Base-by-base conservation (phyloP, 352 stramenopile species). In the Albugo laibachii region DNA sequence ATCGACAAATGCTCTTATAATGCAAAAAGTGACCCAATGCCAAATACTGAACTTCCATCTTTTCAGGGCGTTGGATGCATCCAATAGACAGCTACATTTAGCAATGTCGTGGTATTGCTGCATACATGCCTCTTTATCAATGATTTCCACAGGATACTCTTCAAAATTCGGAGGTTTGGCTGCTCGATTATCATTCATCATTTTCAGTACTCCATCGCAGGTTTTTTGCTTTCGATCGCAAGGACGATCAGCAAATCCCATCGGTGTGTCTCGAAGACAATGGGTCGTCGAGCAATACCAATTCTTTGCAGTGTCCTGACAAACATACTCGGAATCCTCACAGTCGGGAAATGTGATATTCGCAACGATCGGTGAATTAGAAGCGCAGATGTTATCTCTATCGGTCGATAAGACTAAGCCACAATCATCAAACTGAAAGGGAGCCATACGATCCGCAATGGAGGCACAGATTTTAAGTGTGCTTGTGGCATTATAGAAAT, bases 131-230 rank as follows among this genome's bases (percentile, higher is more conserved):
- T 45, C 36, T 50, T 79, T 61, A 38, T 83, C 63, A 38, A 88
- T 57, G 51, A 88, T 78, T 51, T 88, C 70, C 37, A 88, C 66
- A 8, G 72, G 51, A 40, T 71, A 76, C 12, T 65, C 50, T 52
- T 87, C 68, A 50, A 69, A 83, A 49, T 77, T 70, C 10, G 67
- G 65, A n/a, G 75, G 75, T 50, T 87, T 87, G 5, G 69, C 75
- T 0, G 63, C 70, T 0, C 70, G 64, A 41, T 84, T 82, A 45
- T 88, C 72, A 58, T 88, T 83, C 14, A 88, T 57, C 49, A 85
- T 73, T 62, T 69, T 69, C 43, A 83, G 56, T 34, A 57, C 56
- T 42, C 68, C 69, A 40, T 57, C 55, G 49, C 75, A 88, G 1
- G 72, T 88, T 46, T 64, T 53, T 16, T 65, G 49, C 2, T 62